These are phyloP conservation scores for Pichia kudriavzevii DNA, from an alignment of 1,139 yeast genomes.

Conservation along the genomic window DNA sequence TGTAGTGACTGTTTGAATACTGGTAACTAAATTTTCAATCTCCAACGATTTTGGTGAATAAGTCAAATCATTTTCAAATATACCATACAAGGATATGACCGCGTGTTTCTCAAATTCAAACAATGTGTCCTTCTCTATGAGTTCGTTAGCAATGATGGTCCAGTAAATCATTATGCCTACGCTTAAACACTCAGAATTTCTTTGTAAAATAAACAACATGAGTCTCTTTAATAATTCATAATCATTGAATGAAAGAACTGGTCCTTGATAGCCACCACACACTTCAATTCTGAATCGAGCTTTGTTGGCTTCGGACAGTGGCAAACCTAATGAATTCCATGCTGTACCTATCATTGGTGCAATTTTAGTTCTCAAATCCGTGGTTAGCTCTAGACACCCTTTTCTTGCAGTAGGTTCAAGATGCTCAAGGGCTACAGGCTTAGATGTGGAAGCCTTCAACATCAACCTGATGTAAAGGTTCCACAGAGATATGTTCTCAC, in stretches of 20 bases:
- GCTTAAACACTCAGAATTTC: conserved; percentile 53
- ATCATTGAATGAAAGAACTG: conserved; percentile 45
- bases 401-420: conserved; percentile 66
- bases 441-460: conserved; percentile 43
- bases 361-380: conserved; percentile 55
- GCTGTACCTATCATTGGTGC: conserved; percentile 49
- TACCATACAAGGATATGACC: conserved; percentile 54
- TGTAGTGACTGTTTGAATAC: conserved; percentile 37
- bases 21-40: conserved; percentile 45
- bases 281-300: conserved; percentile 53
- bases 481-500: conserved; percentile 55
- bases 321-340: conserved; percentile 75
- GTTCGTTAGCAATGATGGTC: conserved; percentile 64
- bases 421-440: conserved; percentile 56
- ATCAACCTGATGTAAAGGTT: conserved; percentile 55
- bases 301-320: conserved; percentile 51
- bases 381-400: conserved; percentile 60
- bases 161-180: conserved; percentile 66
- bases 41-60: conserved; percentile 52
- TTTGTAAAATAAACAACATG: conserved; percentile 62
- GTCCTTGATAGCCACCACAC: conserved; percentile 69
- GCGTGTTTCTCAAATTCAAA: conserved; percentile 59
- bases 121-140: conserved; percentile 42
- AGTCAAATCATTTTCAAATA: conserved; percentile 45
- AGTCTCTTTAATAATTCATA: conserved; percentile 59